Base-by-base conservation (phyloP, 1,139 yeast genomes). In the Protomyces arabidopsidicola region DNA sequence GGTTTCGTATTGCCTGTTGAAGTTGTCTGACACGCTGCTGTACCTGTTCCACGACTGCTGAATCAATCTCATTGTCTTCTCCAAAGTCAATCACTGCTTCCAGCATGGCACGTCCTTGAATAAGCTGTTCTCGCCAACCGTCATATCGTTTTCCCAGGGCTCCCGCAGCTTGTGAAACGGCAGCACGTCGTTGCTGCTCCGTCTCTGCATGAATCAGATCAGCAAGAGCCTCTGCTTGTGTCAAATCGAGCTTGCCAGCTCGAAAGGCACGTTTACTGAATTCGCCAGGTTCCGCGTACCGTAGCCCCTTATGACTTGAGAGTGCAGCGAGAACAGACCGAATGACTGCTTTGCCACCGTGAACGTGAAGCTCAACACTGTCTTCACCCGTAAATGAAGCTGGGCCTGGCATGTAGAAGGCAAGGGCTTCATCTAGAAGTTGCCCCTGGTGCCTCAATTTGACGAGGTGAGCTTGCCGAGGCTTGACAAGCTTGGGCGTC, bases 301-400 rank as follows among this genome's bases (percentile, higher is more conserved):
- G 74, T 8, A 91, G 83, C 0, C 57, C 50, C 86, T 88, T 10
- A 85, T 70, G 0, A 69, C 66, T 63, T 76, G 69, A 78, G n/a
- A 93, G 84, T 0, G 95, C 84, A 16, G 77, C 77, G 53, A 91
- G 71, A 0, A 91, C 88, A 0, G 90, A 81, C 62, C 81, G 79
- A 0, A 89, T 82, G 1, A 93, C 90, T 0, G 98, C 97, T 12
- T 82, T 84, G 6, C 98, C 97, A 2, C 99, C 99, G 74, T 93
- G 99, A 1, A 89, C 75, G 72, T 93, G 98, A 20, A 93, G 74
- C 71, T 93, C 99, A 14, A 91, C 76, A 38, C 87, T 71, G 70
- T 93, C 97, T 74, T 93, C 98, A 0, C 98, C 98, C 0, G 98
- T 93, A 71, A 87, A 95, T 0, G 97, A 86, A n/a, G 79, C 77